phyloP scores from a whole-genome alignment of 1,284 basidiomycete species.

The Vanrija humicola region DNA sequence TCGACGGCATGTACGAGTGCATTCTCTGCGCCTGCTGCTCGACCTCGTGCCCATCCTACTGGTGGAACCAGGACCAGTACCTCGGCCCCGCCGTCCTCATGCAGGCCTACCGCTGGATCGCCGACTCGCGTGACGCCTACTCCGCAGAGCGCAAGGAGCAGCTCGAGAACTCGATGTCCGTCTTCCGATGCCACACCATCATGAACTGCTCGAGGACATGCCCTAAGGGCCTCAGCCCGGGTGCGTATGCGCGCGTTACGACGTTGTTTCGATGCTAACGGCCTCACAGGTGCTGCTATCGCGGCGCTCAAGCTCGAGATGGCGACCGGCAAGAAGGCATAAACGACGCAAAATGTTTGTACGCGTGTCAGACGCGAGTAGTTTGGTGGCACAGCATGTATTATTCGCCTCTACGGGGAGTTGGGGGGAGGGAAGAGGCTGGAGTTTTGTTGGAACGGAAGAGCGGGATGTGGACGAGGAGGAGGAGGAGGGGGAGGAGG shows the following conservation, averaged over 20 bases:
- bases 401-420: too few relatives aligned
- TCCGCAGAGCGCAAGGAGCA: slow-evolving; percentile 79
- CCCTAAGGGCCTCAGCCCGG: slow-evolving; percentile 67
- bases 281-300: slow-evolving; percentile 61
- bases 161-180: slow-evolving; percentile 89
- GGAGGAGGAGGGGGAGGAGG: too few relatives aligned
- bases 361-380: too few relatives aligned
- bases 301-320: slow-evolving; percentile 86
- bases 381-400: too few relatives aligned
- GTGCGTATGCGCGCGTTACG: too few relatives aligned
- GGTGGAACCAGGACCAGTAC: slow-evolving; percentile 99
- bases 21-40: slow-evolving; percentile 76
- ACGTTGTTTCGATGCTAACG: not conserved
- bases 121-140: slow-evolving; percentile 86
- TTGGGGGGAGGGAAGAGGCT: too few relatives aligned
- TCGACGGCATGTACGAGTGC: slow-evolving; percentile 97
- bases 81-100: slow-evolving; percentile 94
- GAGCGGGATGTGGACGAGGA: too few relatives aligned
- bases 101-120: slow-evolving; percentile 96
- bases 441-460: too few relatives aligned
- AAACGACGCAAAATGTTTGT: too few relatives aligned
- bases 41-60: slow-evolving; percentile 89
- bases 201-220: slow-evolving; percentile 90
- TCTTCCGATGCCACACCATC: slow-evolving; percentile 93
- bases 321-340: slow-evolving; percentile 56